These are phyloP conservation scores for Chlorella vulgaris DNA, from an alignment of 139 green algal species.

Conservation along the genomic window DNA sequence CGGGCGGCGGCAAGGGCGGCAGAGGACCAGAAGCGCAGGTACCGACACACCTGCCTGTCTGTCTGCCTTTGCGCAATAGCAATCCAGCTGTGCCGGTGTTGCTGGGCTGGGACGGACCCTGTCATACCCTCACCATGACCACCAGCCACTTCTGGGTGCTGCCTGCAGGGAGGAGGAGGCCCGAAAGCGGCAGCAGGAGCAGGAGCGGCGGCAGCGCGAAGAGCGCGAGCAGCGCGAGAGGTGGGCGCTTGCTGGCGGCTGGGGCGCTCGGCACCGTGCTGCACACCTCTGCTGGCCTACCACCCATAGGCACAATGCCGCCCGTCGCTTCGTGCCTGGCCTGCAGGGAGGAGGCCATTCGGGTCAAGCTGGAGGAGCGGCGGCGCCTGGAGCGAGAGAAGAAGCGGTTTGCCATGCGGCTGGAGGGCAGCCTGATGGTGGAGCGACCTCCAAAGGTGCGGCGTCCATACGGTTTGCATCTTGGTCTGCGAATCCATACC, in stretches of 20 bases:
- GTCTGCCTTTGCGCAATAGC: not conserved
- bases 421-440: slow-evolving; percentile 43
- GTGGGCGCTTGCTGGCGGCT: not conserved
- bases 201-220: slow-evolving; percentile 30
- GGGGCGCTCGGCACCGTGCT: not conserved
- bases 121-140: no score
- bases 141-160: not conserved
- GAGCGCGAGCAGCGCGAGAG: slow-evolving; percentile 16
- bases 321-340: not conserved
- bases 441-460: slow-evolving; percentile 33
- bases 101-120: not conserved
- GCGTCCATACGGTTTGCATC: not conserved
- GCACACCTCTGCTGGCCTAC: not conserved
- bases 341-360: slow-evolving; percentile 27
- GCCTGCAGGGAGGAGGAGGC: slow-evolving; percentile 37
- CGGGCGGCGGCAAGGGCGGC: slow-evolving; percentile 4
- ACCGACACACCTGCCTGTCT: not conserved
- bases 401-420: slow-evolving; percentile 41
- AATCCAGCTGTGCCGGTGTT: not conserved
- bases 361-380: slow-evolving; percentile 26
- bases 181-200: slow-evolving; percentile 18
- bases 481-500: not conserved
- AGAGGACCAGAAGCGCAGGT: slow-evolving; percentile 32
- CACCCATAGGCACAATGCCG: not conserved
- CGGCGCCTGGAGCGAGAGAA: slow-evolving; percentile 33